Percentiles rank a stretch among this genome's conserved stretches.
Evolutionary conservation across 371 early-diverging fungal genomes (phyloP).

Genomic region (Synchytrium microbalum): DNA sequence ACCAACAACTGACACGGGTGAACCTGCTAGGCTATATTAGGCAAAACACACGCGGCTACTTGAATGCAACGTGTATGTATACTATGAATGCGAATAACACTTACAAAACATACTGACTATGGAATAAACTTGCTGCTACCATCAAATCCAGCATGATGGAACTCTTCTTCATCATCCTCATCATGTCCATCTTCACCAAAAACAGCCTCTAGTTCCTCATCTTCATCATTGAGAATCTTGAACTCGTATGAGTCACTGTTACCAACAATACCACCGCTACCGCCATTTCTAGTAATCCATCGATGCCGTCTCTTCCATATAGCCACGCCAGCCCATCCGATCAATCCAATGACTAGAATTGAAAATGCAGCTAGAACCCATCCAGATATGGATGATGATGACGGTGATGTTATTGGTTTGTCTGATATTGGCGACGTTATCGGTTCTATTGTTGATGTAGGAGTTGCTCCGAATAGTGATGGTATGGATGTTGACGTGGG

Average conservation of each 20-base stretch:
- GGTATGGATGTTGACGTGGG: background rate
- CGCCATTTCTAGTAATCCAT: background rate
- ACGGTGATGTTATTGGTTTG: background rate
- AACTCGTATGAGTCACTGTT: background rate
- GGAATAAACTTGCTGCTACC: background rate
- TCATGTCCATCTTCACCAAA: constrained; percentile 26
- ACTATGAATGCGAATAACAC: no score
- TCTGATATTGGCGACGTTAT: background rate
- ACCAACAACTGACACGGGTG: background rate
- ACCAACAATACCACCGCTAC: background rate
- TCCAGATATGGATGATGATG: background rate
- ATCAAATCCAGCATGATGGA: background rate
- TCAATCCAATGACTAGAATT: constrained; percentile 6
- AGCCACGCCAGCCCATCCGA: background rate
- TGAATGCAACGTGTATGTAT: no score
- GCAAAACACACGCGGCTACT: background rate
- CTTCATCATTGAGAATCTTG: constrained; percentile 11
- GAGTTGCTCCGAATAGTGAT: background rate
- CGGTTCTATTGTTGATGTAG: background rate
- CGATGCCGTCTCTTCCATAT: background rate
- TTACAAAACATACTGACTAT: background rate
- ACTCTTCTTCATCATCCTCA: constrained; percentile 15
- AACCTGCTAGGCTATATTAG: background rate
- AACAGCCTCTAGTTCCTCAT: constrained; percentile 23
- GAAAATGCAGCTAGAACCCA: background rate